These are phyloP conservation scores for Cordyceps cateniannulata DNA, from an alignment of 2,329 filamentous ascomycete genomes.

Conservation along the genomic window DNA sequence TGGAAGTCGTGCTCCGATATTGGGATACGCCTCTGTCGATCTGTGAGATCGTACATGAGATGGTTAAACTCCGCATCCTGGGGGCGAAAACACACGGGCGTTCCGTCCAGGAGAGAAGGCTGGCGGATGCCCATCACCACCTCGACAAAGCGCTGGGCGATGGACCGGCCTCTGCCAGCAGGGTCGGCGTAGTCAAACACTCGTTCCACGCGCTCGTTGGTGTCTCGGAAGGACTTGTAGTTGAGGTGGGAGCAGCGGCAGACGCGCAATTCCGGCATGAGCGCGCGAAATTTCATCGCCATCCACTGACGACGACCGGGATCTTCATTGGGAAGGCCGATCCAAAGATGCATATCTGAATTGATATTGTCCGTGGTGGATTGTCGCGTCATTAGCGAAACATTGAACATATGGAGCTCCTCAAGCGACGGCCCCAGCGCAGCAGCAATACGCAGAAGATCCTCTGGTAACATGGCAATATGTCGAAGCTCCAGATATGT, in stretches of 20 bases:
- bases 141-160: constrained; percentile 42
- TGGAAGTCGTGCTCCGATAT: constrained; percentile 26
- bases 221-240: constrained; percentile 35
- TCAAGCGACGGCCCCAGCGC: constrained; percentile 32
- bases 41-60: constrained; percentile 15
- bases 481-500: constrained; percentile 38
- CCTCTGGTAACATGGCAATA: constrained; percentile 31
- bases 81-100: constrained; percentile 19
- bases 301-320: constrained; percentile 34
- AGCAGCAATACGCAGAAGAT: constrained; percentile 27
- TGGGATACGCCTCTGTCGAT: constrained; percentile 18
- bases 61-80: neutral
- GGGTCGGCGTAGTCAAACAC: constrained; percentile 38
- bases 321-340: constrained; percentile 37
- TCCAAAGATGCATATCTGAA: constrained; percentile 34
- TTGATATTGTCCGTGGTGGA: constrained; percentile 26
- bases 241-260: constrained; percentile 39
- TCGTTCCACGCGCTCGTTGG: constrained; percentile 22
- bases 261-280: constrained; percentile 28
- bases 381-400: constrained; percentile 38
- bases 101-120: constrained; percentile 17
- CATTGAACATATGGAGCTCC: constrained; percentile 40
- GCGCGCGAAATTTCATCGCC: constrained; percentile 33
- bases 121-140: constrained; percentile 35
- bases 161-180: constrained; percentile 30